Evolutionary conservation across 1,284 basidiomycete genomes (phyloP), one percentile per base, ranked within the genome.

Genomic region (Fistulinella cinereoalba): DNA sequence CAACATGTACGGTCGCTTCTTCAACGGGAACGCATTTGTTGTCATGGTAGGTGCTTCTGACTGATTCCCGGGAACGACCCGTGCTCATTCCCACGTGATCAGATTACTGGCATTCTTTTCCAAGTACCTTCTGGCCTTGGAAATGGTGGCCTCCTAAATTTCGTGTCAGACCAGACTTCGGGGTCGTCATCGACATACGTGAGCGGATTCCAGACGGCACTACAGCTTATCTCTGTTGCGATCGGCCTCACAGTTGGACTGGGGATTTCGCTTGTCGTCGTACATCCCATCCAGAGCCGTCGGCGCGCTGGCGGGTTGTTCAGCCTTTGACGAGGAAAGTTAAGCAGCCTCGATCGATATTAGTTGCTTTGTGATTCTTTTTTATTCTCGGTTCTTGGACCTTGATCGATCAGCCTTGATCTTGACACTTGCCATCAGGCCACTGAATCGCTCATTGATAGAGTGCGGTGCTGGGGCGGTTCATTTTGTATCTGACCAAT

Each of bases 41-140:
- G 78, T 90, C 54, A 80, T 88, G 83, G 83, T 84, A 43, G 21
- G 74, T 61, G 34, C 34, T 41, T 4, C 7, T 6, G 10, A 29
- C 23, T 8, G 36, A 31, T 24, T 24, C 3, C 22, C 7, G 27
- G 3, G 27, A 22, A 42, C 27, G 29, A 19, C 22, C 7, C 11
- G 41, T 34, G 18, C 24, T 22, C 10, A 9, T 3, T 31, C 22
- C 22, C n/a, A 25, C 5, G 15, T 33, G 24, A 25, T 10, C 16
- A 84, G 81, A 82, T 87, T 51, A 87, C 84, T 0, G 88, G 89
- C 39, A 89, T 94, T 46, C 72, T 94, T 15, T 89, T 93, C 69
- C 92, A 95, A 70, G 77, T 95, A 1, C 92, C 91, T 0, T 88
- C 87, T 11, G 92, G 91, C 44, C 75, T 94, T n/a, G 83, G 85